A percentile compares a stretch with the other conserved stretches of the same genome.
These are phyloP conservation scores for Beta corolliflora DNA, from an alignment of 179 eudicot species.

Conservation along the genomic window DNA sequence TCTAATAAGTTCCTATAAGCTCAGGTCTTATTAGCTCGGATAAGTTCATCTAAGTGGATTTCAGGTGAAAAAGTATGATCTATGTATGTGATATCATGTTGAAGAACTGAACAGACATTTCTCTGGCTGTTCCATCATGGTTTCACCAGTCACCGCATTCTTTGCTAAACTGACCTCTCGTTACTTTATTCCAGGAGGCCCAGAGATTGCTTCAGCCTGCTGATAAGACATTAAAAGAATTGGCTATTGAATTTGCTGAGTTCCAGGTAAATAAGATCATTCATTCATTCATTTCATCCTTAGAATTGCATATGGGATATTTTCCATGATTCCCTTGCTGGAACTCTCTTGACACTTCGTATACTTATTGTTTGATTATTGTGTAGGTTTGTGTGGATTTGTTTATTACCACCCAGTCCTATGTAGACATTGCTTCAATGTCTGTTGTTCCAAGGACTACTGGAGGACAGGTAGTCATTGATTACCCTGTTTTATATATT, in stretches of 20 bases:
- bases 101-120: background rate
- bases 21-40: too few relatives aligned
- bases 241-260: constrained; percentile 96
- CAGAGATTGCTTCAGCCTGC: constrained; percentile 85
- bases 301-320: background rate
- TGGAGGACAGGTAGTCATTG: constrained; percentile 81
- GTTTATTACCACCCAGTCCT: constrained; percentile 81
- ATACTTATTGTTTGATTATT: constrained; percentile 11
- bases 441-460: constrained; percentile 93
- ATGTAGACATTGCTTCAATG: constrained; percentile 86
- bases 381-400: constrained; percentile 89
- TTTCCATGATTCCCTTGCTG: background rate
- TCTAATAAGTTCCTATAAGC: too few relatives aligned
- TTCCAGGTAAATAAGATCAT: constrained; percentile 67
- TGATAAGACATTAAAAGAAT: constrained; percentile 79
- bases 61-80: too few relatives aligned
- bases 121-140: constrained; percentile 1
- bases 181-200: constrained; percentile 59
- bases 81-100: background rate
- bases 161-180: constrained; percentile 9
- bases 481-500: background rate
- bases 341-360: background rate
- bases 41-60: too few relatives aligned
- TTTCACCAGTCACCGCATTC: background rate
- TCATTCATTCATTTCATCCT: background rate